Percentiles rank a stretch among this genome's conserved stretches.
Evolutionary conservation across 805 yeast genomes (phyloP).

Genomic region (Geotrichum ghanense): DNA sequence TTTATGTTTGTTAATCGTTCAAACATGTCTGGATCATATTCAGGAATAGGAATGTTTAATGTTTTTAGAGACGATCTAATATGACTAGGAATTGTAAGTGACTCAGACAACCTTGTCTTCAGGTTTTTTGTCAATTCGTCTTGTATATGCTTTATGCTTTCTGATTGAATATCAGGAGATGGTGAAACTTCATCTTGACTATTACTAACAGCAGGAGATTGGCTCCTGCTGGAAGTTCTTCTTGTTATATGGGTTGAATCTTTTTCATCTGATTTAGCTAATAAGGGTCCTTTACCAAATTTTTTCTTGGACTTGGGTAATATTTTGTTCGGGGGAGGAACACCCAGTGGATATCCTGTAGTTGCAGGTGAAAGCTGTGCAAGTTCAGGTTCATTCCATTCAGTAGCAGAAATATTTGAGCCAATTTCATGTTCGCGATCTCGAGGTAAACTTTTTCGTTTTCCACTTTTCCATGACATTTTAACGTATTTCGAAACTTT

Average conservation of each 20-base stretch:
- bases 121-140: neutral
- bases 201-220: neutral
- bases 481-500: too few species aligned
- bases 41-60: slow-evolving; percentile 7
- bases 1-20: slow-evolving; percentile 6
- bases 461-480: neutral
- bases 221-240: neutral
- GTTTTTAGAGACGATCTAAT: slow-evolving; percentile 11
- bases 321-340: slow-evolving; percentile 51
- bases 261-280: slow-evolving; percentile 6
- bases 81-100: neutral
- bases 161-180: slow-evolving; percentile 2
- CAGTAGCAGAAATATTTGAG: too few species aligned
- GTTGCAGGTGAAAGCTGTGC: slow-evolving; percentile 45
- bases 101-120: neutral
- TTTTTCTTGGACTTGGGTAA: slow-evolving; percentile 32
- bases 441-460: neutral
- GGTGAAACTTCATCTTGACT: neutral
- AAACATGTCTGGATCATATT: slow-evolving; percentile 3
- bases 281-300: slow-evolving; percentile 35
- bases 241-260: neutral
- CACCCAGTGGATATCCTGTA: slow-evolving; percentile 64
- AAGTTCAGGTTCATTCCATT: slow-evolving; percentile 47
- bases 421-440: neutral
- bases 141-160: neutral